A percentile compares a stretch with the other conserved stretches of the same genome.
Evolutionary conservation across 768 basidiomycete species (phyloP).

Genomic region (Boletus rubescentipes): DNA sequence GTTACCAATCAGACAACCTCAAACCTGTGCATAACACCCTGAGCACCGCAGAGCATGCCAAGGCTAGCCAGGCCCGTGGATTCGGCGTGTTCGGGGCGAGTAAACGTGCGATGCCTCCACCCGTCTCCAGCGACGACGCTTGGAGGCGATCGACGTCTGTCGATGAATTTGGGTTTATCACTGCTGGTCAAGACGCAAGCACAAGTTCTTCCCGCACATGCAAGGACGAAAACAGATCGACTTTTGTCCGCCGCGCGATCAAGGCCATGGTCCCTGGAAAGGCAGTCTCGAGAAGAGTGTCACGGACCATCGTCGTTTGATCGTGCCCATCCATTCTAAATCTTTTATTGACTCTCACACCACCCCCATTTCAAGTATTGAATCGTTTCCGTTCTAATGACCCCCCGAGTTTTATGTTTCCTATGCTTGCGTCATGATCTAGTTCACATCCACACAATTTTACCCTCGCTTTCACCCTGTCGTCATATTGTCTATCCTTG

Average conservation of each 20-base stretch:
- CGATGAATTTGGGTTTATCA: conserved; percentile 65
- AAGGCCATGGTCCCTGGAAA: conserved; percentile 74
- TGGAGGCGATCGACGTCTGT: conserved; percentile 47
- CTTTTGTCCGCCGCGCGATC: conserved; percentile 67
- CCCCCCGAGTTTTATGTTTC: conserved; percentile 6
- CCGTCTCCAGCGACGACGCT: conserved; percentile 65
- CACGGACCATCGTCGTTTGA: conserved; percentile 37
- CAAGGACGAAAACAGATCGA: conserved; percentile 48
- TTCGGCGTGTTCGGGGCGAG: conserved; percentile 32
- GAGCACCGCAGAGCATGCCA: conserved; percentile 22
- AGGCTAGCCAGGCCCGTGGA: conserved; percentile 20
- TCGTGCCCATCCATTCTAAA: background rate
- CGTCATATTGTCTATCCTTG: conserved; percentile 23
- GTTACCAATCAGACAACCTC: conserved; percentile 72
- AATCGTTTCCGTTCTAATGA: conserved; percentile 19
- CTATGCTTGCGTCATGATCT: conserved; percentile 15
- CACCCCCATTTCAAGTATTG: background rate
- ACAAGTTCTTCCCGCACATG: conserved; percentile 25
- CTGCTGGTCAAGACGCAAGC: conserved; percentile 31
- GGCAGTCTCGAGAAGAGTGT: conserved; percentile 49
- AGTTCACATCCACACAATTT: conserved; percentile 1
- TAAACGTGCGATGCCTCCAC: conserved; percentile 64
- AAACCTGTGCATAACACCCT: conserved; percentile 40
- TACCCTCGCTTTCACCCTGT: conserved; percentile 20
- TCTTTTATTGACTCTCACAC: background rate